A percentile compares a stretch with the other conserved stretches of the same genome.
Conservation (phyloP, 2,329 filamentous ascomycete genomes). For the Fusarium cyanostomum region DNA sequence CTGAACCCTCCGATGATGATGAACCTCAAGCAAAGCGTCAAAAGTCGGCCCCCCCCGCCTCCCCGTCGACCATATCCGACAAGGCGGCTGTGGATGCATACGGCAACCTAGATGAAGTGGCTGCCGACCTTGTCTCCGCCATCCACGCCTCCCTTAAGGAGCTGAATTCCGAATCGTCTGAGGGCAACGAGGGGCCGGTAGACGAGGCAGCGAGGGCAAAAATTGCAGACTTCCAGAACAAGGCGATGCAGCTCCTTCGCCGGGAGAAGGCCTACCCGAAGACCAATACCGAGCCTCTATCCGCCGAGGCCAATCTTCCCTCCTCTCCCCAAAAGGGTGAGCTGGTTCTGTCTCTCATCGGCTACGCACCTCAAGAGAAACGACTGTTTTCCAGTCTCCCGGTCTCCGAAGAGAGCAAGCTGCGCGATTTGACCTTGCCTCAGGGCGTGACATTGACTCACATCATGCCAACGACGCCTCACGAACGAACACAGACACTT, state of each 20-base stretch:
- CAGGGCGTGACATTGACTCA: slow-evolving; percentile 70
- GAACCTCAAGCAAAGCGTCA: slow-evolving; percentile 69
- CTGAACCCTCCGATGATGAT: slow-evolving; percentile 53
- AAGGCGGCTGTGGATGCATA: slow-evolving; percentile 64
- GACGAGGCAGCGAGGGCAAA: slow-evolving; percentile 53
- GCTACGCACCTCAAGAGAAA: slow-evolving; percentile 76
- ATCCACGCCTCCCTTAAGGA: slow-evolving; percentile 60
- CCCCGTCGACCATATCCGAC: slow-evolving; percentile 59
- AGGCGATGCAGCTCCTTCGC: slow-evolving; percentile 69
- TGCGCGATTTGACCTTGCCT: slow-evolving; percentile 67
- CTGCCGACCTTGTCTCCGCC: slow-evolving; percentile 63
- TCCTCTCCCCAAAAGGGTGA: slow-evolving; percentile 55
- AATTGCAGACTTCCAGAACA: slow-evolving; percentile 67
- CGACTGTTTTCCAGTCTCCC: slow-evolving; percentile 88
- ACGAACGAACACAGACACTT: slow-evolving; percentile 69
- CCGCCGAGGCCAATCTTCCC: slow-evolving; percentile 52
- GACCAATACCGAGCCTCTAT: slow-evolving; percentile 50
- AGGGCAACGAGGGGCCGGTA: slow-evolving; percentile 40
- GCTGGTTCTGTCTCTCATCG: slow-evolving; percentile 78
- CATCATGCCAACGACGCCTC: slow-evolving; percentile 47
- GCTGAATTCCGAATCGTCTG: slow-evolving; percentile 50
- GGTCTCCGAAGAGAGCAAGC: slow-evolving; percentile 43
- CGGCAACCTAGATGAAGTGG: slow-evolving; percentile 71
- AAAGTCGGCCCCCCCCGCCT: slow-evolving; percentile 59
- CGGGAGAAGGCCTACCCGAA: slow-evolving; percentile 66